Percentiles rank a stretch among this genome's conserved stretches.
These are phyloP conservation scores for Guyanaporus albipodus DNA, from an alignment of 768 basidiomycete genomes.

Conservation along the genomic window DNA sequence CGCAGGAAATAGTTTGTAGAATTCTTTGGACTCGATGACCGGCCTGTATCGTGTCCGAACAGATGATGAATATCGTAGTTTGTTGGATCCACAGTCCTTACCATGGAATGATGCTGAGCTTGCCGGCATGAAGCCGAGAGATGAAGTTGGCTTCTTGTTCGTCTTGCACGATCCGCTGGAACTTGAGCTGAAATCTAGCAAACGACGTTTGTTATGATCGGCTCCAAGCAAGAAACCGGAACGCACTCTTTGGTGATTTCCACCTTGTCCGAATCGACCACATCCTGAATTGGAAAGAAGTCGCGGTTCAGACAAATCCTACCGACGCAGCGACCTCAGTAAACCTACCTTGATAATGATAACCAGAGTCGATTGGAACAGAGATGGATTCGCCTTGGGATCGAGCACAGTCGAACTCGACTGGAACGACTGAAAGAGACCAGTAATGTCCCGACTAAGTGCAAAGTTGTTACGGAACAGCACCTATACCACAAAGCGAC, in stretches of 20 bases:
- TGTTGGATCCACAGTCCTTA: neutral
- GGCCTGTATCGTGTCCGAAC: slow-evolving; percentile 31
- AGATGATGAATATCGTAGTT: neutral
- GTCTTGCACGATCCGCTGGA: slow-evolving; percentile 57
- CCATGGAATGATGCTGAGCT: slow-evolving; percentile 59
- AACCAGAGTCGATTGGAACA: slow-evolving; percentile 56
- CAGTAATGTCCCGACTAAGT: slow-evolving; percentile 54
- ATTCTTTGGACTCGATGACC: slow-evolving; percentile 58
- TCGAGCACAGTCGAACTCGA: slow-evolving; percentile 56
- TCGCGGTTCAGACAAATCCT: neutral
- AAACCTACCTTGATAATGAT: slow-evolving; percentile 57
- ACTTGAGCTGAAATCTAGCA: slow-evolving; percentile 50
- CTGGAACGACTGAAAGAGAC: slow-evolving; percentile 60
- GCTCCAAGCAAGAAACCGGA: rapidly evolving
- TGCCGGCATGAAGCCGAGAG: slow-evolving; percentile 52
- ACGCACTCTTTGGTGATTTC: slow-evolving; percentile 58
- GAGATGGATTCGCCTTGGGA: slow-evolving; percentile 51
- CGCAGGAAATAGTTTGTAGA: slow-evolving; percentile 51
- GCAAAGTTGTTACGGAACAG: slow-evolving; percentile 66
- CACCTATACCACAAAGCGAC: slow-evolving; percentile 42
- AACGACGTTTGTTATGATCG: neutral
- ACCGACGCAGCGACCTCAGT: rapidly evolving
- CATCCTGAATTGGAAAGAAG: slow-evolving; percentile 42
- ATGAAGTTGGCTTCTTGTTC: slow-evolving; percentile 64
- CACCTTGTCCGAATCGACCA: slow-evolving; percentile 55